These are phyloP conservation scores for Neofusicoccum ribis DNA, from an alignment of 2,329 filamentous ascomycete species.

Conservation along the genomic window DNA sequence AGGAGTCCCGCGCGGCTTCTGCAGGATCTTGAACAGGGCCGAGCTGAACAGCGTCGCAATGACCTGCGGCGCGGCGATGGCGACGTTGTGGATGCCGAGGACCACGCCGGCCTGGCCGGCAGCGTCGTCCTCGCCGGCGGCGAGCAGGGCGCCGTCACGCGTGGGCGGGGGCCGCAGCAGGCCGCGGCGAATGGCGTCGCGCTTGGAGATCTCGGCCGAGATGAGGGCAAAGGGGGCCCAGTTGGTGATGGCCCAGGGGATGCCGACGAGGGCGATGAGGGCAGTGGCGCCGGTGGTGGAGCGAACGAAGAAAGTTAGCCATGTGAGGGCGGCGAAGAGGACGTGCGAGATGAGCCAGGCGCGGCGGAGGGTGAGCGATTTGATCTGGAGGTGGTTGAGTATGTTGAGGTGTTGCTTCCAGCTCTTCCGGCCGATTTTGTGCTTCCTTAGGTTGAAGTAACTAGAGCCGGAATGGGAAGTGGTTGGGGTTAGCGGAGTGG, in stretches of 20 bases:
- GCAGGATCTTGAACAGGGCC: conserved; percentile 78
- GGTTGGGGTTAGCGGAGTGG: conserved; percentile 42
- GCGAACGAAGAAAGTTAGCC: conserved; percentile 76
- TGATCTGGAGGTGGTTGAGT: conserved; percentile 69
- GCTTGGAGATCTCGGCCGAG: conserved; percentile 83
- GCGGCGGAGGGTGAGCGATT: conserved; percentile 80
- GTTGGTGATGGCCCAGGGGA: conserved; percentile 88
- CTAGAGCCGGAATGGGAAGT: conserved; percentile 33
- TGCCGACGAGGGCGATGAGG: conserved; percentile 77
- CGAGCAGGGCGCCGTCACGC: conserved; percentile 42
- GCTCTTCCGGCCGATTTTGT: conserved; percentile 8
- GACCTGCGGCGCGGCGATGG: conserved; percentile 88
- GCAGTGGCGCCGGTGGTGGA: conserved; percentile 71
- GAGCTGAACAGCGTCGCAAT: conserved; percentile 83
- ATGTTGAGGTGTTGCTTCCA: conserved; percentile 28
- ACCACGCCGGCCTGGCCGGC: conserved; percentile 84
- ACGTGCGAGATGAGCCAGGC: conserved; percentile 84
- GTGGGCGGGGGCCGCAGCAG: conserved; percentile 37
- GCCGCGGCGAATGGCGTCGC: conserved; percentile 66
- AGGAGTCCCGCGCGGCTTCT: conserved; percentile 81
- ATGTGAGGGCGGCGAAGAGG: conserved; percentile 81
- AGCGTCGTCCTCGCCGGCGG: conserved; percentile 53
- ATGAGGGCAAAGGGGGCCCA: conserved; percentile 98
- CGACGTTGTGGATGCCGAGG: conserved; percentile 93
- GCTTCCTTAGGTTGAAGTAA: conserved; percentile 27